phyloP scores from a whole-genome alignment of 352 stramenopile species.

The Phytophthora rubi region DNA sequence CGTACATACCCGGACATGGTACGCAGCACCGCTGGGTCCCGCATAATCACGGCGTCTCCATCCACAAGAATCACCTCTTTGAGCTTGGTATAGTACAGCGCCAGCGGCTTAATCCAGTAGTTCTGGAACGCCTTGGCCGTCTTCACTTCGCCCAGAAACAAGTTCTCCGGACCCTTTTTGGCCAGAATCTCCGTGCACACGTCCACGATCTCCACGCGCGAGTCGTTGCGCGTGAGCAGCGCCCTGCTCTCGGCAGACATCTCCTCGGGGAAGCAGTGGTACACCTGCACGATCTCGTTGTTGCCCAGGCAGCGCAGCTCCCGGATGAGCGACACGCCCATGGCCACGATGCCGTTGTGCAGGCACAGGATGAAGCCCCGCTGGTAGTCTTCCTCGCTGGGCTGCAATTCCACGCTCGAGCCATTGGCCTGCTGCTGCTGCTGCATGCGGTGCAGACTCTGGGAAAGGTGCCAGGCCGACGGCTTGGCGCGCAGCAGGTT shows the following conservation, averaged over 20 bases:
- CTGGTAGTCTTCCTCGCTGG: slow-evolving; percentile 8
- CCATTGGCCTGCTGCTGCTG: not conserved
- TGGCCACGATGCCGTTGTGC: slow-evolving; percentile 50
- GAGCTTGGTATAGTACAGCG: slow-evolving; percentile 57
- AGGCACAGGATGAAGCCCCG: slow-evolving; percentile 50
- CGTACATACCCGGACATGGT: slow-evolving; percentile 42
- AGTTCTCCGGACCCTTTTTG: slow-evolving; percentile 31
- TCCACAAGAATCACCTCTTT: slow-evolving; percentile 61
- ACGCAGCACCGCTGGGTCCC: slow-evolving; percentile 46
- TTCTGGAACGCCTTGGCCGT: slow-evolving; percentile 50
- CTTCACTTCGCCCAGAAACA: slow-evolving; percentile 32
- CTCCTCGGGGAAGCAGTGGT: slow-evolving; percentile 43
- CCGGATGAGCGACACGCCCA: slow-evolving; percentile 65
- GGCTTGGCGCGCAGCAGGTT: slow-evolving; percentile 20
- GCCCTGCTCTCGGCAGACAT: slow-evolving; percentile 39
- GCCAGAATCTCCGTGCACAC: slow-evolving; percentile 54
- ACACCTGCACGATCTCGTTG: slow-evolving; percentile 31
- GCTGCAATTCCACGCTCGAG: not conserved
- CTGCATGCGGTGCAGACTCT: slow-evolving; percentile 10
- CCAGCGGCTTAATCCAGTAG: slow-evolving; percentile 71
- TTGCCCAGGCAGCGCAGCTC: slow-evolving; percentile 43
- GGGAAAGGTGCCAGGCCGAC: slow-evolving; percentile 12
- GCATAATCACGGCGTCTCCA: slow-evolving; percentile 57
- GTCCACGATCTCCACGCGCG: slow-evolving; percentile 66
- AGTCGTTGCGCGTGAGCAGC: slow-evolving; percentile 53